Conservation (phyloP, 2,329 filamentous ascomycete species). For the Emergomyces orientalis region DNA sequence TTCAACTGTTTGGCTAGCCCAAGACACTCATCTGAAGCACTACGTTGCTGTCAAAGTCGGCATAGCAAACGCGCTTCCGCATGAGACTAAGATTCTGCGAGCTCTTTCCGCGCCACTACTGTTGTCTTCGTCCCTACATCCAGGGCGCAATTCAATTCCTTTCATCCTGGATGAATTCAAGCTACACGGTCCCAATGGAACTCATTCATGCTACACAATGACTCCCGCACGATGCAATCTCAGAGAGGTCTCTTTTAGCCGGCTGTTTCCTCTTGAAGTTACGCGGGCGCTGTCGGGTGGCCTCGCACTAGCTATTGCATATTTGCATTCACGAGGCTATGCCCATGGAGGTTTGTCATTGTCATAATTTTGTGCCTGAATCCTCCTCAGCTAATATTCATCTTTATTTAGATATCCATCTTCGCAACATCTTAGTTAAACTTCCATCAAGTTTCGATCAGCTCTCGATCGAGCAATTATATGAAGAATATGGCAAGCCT, state of each 20-base stretch:
- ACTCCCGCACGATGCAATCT: conserved; percentile 17
- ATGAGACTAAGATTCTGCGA: conserved; percentile 18
- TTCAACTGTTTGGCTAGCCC: conserved; percentile 37
- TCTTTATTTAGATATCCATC: conserved; percentile 22
- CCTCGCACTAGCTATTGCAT: conserved; percentile 14
- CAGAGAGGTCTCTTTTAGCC: conserved; percentile 14
- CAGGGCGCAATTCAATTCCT: conserved; percentile 7
- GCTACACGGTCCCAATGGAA: conserved; percentile 12
- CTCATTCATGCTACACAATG: conserved; percentile 14
- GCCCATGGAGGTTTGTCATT: conserved; percentile 15
- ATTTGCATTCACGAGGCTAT: conserved; percentile 17
- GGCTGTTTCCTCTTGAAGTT: conserved; percentile 14
- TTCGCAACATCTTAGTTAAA: conserved; percentile 22
- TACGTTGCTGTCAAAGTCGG: conserved; percentile 25
- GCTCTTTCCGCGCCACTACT: conserved; percentile 14
- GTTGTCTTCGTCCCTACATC: neutral
- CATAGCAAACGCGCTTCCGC: conserved; percentile 15
- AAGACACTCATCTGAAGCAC: conserved; percentile 20
- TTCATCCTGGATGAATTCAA: conserved; percentile 13
- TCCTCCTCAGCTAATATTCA: conserved; percentile 3
- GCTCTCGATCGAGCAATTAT: conserved; percentile 26
- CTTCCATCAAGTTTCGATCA: conserved; percentile 21
- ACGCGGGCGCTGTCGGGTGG: conserved; percentile 14
- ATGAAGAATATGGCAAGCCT: conserved; percentile 25
- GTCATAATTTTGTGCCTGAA: neutral